Percentiles rank a stretch among this genome's conserved stretches.
phyloP scores from a whole-genome alignment of 805 yeast species.

The Starmerella scarabaei region DNA sequence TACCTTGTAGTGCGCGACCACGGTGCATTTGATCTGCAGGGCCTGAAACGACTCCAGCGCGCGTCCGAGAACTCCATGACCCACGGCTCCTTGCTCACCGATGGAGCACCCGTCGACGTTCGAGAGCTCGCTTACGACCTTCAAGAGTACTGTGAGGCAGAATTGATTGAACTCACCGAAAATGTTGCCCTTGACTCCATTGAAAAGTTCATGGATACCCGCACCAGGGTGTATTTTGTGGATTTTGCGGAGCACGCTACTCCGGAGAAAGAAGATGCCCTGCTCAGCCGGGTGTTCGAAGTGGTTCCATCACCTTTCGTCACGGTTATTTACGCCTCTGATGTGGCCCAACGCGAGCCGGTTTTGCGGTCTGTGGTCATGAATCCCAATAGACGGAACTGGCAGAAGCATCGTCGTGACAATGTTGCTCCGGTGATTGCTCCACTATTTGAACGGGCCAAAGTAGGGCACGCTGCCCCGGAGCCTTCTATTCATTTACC shows the following conservation, averaged over 20 bases:
- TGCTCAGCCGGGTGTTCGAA: constrained; percentile 39
- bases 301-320: constrained; percentile 53
- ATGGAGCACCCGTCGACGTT: constrained; percentile 13
- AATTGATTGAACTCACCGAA: constrained; percentile 7
- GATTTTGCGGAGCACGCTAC: constrained; percentile 14
- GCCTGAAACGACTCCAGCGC: constrained; percentile 13
- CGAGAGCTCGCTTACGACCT: constrained; percentile 21
- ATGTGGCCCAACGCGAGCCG: constrained; percentile 19
- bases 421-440: constrained; percentile 18
- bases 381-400: constrained; percentile 22
- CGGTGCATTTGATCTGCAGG: constrained; percentile 15
- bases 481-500: constrained; percentile 16
- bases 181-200: neutral
- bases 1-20: constrained; percentile 19
- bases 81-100: constrained; percentile 18
- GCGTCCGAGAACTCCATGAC: constrained; percentile 21
- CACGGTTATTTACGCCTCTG: constrained; percentile 46
- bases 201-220: constrained; percentile 12
- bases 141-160: constrained; percentile 20
- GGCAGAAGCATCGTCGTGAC: constrained; percentile 15
- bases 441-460: constrained; percentile 11
- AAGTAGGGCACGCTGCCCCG: constrained; percentile 14
- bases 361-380: constrained; percentile 21
- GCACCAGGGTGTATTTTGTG: constrained; percentile 18
- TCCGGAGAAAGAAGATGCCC: constrained; percentile 37